These are phyloP conservation scores for Hericium coralloides DNA, from an alignment of 768 basidiomycete genomes.

Conservation along the genomic window DNA sequence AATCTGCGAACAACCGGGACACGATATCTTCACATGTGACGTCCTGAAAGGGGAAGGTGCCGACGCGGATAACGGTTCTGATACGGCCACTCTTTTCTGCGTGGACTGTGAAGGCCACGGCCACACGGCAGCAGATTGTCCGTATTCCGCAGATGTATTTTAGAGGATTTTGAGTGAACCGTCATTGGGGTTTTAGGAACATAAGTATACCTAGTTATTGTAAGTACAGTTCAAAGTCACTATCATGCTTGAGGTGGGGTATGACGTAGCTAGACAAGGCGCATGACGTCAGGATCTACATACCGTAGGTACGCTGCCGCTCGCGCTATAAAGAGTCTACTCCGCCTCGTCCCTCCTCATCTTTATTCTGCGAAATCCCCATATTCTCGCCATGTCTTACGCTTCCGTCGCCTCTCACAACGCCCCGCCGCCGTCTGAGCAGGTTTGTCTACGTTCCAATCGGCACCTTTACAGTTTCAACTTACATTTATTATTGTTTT, in stretches of 20 bases:
- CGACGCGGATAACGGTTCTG: conserved; percentile 15
- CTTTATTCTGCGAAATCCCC: not conserved
- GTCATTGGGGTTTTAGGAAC: not conserved
- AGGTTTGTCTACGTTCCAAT: conserved; percentile 24
- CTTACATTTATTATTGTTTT: not conserved
- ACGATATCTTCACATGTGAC: conserved; percentile 81
- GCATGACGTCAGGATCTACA: not conserved
- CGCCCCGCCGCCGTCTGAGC: conserved; percentile 36
- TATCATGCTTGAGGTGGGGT: not conserved
- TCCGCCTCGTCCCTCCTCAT: not conserved
- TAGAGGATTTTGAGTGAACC: conserved; percentile 23
- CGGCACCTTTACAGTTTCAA: not conserved
- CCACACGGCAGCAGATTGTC: conserved; percentile 69
- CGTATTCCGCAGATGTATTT: conserved; percentile 83
- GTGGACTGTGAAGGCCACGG: conserved; percentile 81
- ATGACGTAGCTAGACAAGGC: not conserved
- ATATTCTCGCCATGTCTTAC: conserved; percentile 51
- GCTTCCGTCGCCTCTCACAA: conserved; percentile 57
- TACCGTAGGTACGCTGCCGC: too few relatives aligned
- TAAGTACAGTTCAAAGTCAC: too few relatives aligned
- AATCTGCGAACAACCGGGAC: conserved; percentile 77
- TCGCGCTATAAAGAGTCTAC: not conserved
- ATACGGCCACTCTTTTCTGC: conserved; percentile 38
- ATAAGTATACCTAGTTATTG: not conserved
- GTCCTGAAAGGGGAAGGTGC: conserved; percentile 50